phyloP scores from a whole-genome alignment of 2,329 filamentous ascomycete genomes.

The Hymenoscyphus occultus region DNA sequence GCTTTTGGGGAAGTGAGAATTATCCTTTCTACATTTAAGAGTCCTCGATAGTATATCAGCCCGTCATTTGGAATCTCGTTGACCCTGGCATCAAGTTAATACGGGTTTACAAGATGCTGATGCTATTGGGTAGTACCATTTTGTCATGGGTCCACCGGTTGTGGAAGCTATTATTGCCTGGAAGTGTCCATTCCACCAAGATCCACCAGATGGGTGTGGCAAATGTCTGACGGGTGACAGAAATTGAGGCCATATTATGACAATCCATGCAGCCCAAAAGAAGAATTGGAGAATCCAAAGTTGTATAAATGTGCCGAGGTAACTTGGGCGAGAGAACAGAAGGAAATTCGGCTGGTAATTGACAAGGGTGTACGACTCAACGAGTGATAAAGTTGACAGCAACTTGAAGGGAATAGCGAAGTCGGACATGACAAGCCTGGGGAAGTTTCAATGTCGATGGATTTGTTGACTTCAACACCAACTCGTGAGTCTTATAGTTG shows the following conservation, averaged over 20 bases:
- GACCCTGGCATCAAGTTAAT: slow-evolving; percentile 42
- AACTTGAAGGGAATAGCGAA: slow-evolving; percentile 28
- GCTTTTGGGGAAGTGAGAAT: slow-evolving; percentile 60
- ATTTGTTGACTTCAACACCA: not conserved
- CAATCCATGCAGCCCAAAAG: slow-evolving; percentile 39
- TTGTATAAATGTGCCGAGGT: slow-evolving; percentile 40
- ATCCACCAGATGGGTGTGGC: slow-evolving; percentile 46
- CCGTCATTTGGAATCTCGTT: slow-evolving; percentile 63
- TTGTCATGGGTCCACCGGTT: slow-evolving; percentile 39
- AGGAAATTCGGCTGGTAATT: slow-evolving; percentile 27
- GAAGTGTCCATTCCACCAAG: slow-evolving; percentile 47
- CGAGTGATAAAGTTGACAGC: slow-evolving; percentile 25
- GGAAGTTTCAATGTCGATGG: not conserved
- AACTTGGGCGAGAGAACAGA: slow-evolving; percentile 31
- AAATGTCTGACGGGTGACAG: slow-evolving; percentile 57
- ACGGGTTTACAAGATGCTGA: not conserved
- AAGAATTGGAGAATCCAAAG: slow-evolving; percentile 41
- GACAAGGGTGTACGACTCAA: slow-evolving; percentile 27
- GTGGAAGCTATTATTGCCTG: slow-evolving; percentile 38
- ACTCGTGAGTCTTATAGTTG: not conserved
- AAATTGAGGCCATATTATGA: slow-evolving; percentile 55
- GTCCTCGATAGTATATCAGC: slow-evolving; percentile 62
- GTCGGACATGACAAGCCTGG: slow-evolving; percentile 7
- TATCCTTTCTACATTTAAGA: slow-evolving; percentile 63
- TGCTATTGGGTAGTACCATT: slow-evolving; percentile 33